Evolutionary conservation across 163 green algal species (phyloP), one percentile per base, ranked within the genome.

Genomic region (Chloroidium sp.): DNA sequence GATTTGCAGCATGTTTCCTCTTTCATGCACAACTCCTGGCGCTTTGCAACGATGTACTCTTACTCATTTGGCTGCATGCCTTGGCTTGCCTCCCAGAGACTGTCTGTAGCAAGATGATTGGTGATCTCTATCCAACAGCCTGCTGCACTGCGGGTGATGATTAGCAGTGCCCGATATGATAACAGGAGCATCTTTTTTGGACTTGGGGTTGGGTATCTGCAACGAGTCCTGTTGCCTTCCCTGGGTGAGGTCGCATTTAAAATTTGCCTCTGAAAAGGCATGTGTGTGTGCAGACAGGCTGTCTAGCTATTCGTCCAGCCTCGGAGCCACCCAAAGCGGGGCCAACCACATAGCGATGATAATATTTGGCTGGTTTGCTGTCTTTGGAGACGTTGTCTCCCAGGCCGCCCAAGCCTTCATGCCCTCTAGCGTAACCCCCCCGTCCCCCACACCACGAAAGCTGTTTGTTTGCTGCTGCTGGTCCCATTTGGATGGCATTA

Each of bases 321-420:
- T 72, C 10, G 67, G 6, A 10, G 6, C 67, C 6, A 10, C 10
- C 67, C 10, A 6, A n/a, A 10, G n/a, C 14, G 85, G 62, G n/a
- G 82, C 82, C 6, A 82, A 89, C 81, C 81, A 84, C 69, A 78
- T 89, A 0, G 64, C 80, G 69, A 80, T 85, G 62, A 81, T 64
- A n/a, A 69, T 85, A n/a, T 89, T 84, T 76, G 81, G 85, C 62
- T 86, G 87, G 80, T 89, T 89, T 76, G 78, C 75, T 62, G 79
- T 81, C 58, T 76, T 81, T 58, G 85, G 85, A 13, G 85, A 89
- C 69, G 81, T 81, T 13, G 82, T 89, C 59, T 83, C 74, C 8
- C 72, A 79, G 69, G 81, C 75, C 0, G 80, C 80, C 3, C 80
- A 84, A 68, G 61, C 6, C 80, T 84, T 79, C 59, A 64, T 84